Evolutionary conservation across 208 protist species (phyloP).

Genomic region (Trypanosomatidae sp.): DNA sequence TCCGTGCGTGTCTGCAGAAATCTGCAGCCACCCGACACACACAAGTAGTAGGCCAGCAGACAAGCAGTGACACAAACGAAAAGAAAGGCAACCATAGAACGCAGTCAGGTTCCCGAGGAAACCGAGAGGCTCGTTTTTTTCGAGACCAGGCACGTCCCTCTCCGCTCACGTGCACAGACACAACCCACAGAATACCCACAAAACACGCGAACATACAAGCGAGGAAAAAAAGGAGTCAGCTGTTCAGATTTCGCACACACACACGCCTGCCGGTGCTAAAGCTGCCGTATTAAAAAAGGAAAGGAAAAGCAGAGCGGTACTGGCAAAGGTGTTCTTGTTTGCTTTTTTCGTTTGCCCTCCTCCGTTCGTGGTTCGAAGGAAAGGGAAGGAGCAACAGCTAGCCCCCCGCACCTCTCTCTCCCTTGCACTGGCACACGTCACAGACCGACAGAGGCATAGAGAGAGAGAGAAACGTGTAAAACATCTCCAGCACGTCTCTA

Average conservation of each 20-base stretch:
- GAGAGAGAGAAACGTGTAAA: neutral
- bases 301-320: too few species aligned
- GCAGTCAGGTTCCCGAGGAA: neutral
- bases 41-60: too few species aligned
- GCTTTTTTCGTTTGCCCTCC: conserved; percentile 3
- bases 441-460: neutral
- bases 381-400: too few species aligned
- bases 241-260: too few species aligned
- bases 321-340: neutral
- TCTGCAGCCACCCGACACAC: neutral
- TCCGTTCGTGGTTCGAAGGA: conserved; percentile 1
- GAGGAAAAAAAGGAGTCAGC: too few species aligned
- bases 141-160: neutral
- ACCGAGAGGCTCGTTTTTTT: neutral
- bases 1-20: neutral
- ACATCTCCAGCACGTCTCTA: neutral
- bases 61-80: too few species aligned
- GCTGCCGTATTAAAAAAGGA: too few species aligned
- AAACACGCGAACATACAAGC: too few species aligned
- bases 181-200: too few species aligned
- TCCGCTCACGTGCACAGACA: too few species aligned
- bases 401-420: neutral
- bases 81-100: neutral
- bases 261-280: too few species aligned
- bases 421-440: neutral